Evolutionary conservation across 2,329 filamentous ascomycete species (phyloP), one percentile per base, ranked within the genome.

Genomic region (Rachicladosporium sp.): DNA sequence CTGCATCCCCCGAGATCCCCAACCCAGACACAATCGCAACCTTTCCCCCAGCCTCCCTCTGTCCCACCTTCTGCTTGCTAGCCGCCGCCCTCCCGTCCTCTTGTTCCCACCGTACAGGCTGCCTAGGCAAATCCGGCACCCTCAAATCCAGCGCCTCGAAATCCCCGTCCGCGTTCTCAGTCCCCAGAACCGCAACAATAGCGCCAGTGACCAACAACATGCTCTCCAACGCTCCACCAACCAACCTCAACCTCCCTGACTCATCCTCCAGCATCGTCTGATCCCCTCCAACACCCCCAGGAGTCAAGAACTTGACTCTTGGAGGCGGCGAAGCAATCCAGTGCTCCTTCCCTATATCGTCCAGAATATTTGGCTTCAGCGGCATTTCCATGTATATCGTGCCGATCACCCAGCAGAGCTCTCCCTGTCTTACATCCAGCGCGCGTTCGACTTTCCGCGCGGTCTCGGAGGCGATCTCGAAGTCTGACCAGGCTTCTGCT

Each of bases 321-420:
- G 78, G 73, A 10, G 83, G 77, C 6, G 88, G 87, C 1, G 83
- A 86, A 1, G 84, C 80, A 43, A 93, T 86, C 80, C 85, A 95
- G 57, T 88, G 83, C 82, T 93, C 89, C 63, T 93, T 93, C 31
- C 84, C 82, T 32, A 98, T 83, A 52, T 98, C 91, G 43, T 95
- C 88, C 29, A 98, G 67, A 58, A 98, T 89, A 56, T 93, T 93
- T 1, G 93, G 91, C 65, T 98, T 98, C 54, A 95, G 63, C 2
- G 83, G 76, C 85, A 98, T 88, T 47, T 96, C 86, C 82, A 96
- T 93, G 60, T 93, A 98, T 27, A 96, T 78, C 0, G 91, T 98
- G 10, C 93, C 91, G 0, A 80, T 73, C 10, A 98, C 82, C 87
- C 89, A 98, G 65, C 89, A 96, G 29, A 96, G 68, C 64, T 95